Percentiles rank a stretch among this genome's conserved stretches.
phyloP scores from a whole-genome alignment of 768 basidiomycete species.

The Rhodotorula paludigena region DNA sequence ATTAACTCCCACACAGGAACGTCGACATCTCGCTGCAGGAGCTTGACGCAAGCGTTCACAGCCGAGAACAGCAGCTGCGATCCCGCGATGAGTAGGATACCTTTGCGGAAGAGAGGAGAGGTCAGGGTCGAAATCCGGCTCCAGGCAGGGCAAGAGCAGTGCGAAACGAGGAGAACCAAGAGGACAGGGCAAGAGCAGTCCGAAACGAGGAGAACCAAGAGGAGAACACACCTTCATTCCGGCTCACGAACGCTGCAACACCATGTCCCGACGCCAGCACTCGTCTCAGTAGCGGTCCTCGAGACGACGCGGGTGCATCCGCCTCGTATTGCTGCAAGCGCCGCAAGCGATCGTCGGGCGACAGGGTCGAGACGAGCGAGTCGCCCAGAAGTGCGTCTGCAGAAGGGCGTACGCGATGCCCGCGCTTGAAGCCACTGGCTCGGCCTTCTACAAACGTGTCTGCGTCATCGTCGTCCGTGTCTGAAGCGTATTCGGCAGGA shows the following conservation, averaged over 20 bases:
- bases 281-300: too few species aligned
- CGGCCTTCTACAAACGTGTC: background rate
- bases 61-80: conserved; percentile 19
- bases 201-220: background rate
- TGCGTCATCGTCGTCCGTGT: background rate
- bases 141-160: too few species aligned
- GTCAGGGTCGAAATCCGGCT: too few species aligned
- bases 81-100: conserved; percentile 21
- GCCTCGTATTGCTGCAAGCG: too few species aligned
- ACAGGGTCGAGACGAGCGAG: background rate
- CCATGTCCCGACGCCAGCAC: background rate
- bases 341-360: background rate
- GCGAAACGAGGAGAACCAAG: background rate
- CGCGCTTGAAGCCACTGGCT: background rate
- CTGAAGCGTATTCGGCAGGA: background rate
- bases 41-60: conserved; percentile 30
- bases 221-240: conserved; percentile 6
- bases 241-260: background rate
- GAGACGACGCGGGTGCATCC: too few species aligned
- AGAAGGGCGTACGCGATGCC: background rate
- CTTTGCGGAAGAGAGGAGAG: conserved; percentile 6
- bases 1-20: conserved; percentile 24
- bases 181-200: background rate
- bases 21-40: background rate
- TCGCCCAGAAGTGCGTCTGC: background rate